These are phyloP conservation scores for Haplosporangium gracile DNA, from an alignment of 192 early-diverging fungal species.

Conservation along the genomic window DNA sequence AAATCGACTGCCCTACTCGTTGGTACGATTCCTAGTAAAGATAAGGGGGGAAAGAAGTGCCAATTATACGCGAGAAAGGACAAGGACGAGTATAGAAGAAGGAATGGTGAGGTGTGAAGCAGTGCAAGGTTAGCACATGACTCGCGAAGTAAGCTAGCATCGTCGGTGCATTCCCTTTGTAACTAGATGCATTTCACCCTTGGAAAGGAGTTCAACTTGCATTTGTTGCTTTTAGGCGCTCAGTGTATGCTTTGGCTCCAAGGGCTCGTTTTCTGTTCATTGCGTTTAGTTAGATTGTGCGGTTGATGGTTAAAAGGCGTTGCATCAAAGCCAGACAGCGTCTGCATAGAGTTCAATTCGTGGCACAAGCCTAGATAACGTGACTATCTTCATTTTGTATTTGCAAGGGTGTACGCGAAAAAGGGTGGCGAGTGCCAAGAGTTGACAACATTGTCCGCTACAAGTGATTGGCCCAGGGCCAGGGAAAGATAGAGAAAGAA, in stretches of 20 bases:
- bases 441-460: neutral
- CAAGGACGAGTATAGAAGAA: neutral
- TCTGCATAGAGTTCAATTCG: neutral
- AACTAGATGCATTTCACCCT: neutral
- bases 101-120: neutral
- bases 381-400: neutral
- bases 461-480: neutral
- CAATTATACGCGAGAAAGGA: neutral
- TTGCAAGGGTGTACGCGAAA: neutral
- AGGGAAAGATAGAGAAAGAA: neutral
- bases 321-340: neutral
- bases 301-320: neutral
- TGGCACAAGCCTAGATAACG: neutral
- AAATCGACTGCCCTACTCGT: slow-evolving; percentile 36
- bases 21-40: slow-evolving; percentile 43
- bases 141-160: neutral
- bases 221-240: slow-evolving; percentile 44
- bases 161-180: neutral
- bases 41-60: neutral
- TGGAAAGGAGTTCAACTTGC: slow-evolving; percentile 2
- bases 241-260: slow-evolving; percentile 38
- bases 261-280: slow-evolving; percentile 49
- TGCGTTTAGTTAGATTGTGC: neutral
- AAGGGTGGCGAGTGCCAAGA: too few species aligned
- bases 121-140: neutral